Conservation (phyloP, 2,329 filamentous ascomycete genomes). For the Cryphonectria japonica region DNA sequence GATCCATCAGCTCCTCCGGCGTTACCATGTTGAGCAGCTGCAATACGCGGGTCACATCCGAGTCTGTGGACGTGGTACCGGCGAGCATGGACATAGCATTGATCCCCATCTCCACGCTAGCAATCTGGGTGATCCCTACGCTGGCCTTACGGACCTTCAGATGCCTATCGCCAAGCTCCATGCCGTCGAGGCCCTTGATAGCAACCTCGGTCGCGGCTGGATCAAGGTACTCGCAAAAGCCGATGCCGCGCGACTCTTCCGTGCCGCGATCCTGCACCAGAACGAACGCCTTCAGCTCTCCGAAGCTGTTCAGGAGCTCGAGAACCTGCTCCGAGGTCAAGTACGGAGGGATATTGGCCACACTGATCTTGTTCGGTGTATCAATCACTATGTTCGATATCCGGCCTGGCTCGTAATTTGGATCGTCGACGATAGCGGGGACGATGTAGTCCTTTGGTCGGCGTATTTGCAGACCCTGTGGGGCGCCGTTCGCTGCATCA, state of each 20-base stretch:
- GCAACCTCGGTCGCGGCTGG: constrained; percentile 78
- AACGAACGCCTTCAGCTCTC: constrained; percentile 88
- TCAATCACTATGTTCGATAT: constrained; percentile 84
- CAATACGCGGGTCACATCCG: constrained; percentile 81
- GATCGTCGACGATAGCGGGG: constrained; percentile 75
- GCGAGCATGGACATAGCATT: constrained; percentile 98
- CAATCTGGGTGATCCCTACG: constrained; percentile 90
- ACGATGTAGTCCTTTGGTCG: constrained; percentile 98
- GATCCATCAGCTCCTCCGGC: constrained; percentile 88
- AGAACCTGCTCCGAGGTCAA: constrained; percentile 90
- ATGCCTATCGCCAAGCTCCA: constrained; percentile 86
- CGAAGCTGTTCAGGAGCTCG: constrained; percentile 88
- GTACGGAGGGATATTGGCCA: constrained; percentile 86
- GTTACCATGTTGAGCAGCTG: constrained; percentile 99
- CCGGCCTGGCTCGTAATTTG: constrained; percentile 73
- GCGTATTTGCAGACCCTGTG: constrained; percentile 71
- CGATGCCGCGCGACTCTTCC: constrained; percentile 88
- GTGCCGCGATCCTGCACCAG: constrained; percentile 85
- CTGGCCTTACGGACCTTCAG: constrained; percentile 88
- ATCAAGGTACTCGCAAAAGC: constrained; percentile 93
- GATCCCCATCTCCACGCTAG: constrained; percentile 91
- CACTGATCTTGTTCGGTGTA: constrained; percentile 91
- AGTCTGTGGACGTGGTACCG: constrained; percentile 78
- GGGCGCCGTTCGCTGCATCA: constrained; percentile 52
- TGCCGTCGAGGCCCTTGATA: constrained; percentile 87